Base-by-base conservation (phyloP, 2,329 filamentous ascomycete genomes). In the Botrytis byssoidea region DNA sequence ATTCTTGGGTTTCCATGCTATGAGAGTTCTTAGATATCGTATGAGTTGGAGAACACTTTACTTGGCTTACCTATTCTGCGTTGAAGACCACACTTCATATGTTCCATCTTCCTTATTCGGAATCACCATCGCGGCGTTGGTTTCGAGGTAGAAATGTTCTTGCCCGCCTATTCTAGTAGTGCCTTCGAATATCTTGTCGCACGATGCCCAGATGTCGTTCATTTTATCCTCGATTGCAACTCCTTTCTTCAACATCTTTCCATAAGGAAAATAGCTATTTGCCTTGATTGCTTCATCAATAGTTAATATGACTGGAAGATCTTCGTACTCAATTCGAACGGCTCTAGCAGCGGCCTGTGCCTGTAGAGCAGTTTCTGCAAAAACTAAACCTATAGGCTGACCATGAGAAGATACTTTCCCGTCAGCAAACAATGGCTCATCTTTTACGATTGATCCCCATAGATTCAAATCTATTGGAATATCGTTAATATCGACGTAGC, bases 101-200 rank as follows among this genome's bases (percentile, higher is more conserved):
- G 97, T 94, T 1, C 94, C 94, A 81, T 97, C 93, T 82, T 98
- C 95, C 0, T 89, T 90, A 81, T 97, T 97, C 0, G 95, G 95
- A 67, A 98, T 90, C 0, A 89, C 93, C 25, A 97, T 81, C 70
- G 91, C 92, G 4, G 94, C 95, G 77, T 97, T 92, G 0, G 95
- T 98, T 83, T 98, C 95, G 2, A 98, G 87, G 78, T 98, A 98
- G 81, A 98, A 98, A 80, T 98, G 95, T 81, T 98, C 95, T 80
- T 98, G 95, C 0, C 95, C 95, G 65, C 95, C 95, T 89, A 98
- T 97, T 70, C 94, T 88, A 2, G 91, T 88, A 0, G 91, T 89
- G 46, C 95, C 95, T 72, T 88, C 86, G 81, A 98, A 97, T 0
- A 79, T 70, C 29, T 51, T 71, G 55, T 79, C 78, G 64, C 78